Evolutionary conservation across 1,284 basidiomycete species (phyloP).

Genomic region (Ustilago loliicola): DNA sequence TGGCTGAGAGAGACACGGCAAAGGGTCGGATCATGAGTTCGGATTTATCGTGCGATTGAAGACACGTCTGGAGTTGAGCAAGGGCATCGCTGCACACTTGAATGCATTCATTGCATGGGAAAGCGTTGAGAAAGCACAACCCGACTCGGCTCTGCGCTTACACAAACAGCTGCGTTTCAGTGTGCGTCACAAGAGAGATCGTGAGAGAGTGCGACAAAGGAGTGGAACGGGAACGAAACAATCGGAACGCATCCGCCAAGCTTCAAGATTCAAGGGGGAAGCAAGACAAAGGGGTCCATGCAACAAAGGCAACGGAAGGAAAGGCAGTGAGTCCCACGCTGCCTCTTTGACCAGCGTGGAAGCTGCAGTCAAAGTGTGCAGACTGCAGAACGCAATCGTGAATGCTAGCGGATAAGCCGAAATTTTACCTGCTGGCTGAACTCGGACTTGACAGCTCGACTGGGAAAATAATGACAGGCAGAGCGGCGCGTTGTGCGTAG

Average conservation of each 20-base stretch:
- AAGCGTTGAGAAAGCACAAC: neutral
- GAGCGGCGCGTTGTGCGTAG: neutral
- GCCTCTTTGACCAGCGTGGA: neutral
- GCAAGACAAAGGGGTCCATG: constrained; percentile 3
- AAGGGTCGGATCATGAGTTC: neutral
- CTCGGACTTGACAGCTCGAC: constrained; percentile 4
- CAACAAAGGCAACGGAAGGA: neutral
- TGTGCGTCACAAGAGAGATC: neutral
- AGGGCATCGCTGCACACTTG: too few relatives aligned
- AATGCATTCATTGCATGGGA: neutral
- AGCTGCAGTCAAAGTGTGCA: constrained; percentile 1
- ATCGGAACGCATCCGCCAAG: neutral
- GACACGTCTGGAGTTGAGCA: neutral
- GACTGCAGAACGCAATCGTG: neutral
- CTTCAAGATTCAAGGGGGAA: neutral
- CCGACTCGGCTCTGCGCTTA: constrained; percentile 3
- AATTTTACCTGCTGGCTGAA: neutral
- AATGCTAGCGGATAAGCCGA: neutral
- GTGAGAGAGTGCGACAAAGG: constrained; percentile 6
- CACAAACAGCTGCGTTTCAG: neutral
- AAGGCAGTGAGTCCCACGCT: neutral
- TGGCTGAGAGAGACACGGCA: neutral
- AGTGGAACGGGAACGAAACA: constrained; percentile 1
- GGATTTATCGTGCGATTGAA: neutral
- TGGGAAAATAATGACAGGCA: neutral